Percentiles rank a stretch among this genome's conserved stretches.
These are phyloP conservation scores for Turritis glabra DNA, from an alignment of 345 rosid species.

Conservation along the genomic window DNA sequence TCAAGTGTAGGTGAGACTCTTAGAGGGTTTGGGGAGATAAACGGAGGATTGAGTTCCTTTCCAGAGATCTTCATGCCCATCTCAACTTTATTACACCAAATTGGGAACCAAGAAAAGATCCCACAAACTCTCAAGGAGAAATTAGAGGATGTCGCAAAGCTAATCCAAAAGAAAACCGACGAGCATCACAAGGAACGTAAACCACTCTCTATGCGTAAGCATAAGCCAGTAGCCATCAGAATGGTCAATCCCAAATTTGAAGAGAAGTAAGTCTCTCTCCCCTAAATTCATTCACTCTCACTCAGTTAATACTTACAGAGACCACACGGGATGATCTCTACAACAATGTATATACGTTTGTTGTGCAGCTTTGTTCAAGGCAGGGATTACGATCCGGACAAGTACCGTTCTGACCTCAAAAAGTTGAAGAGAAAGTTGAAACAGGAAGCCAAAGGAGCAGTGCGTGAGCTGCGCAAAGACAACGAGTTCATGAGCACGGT, in stretches of 20 bases:
- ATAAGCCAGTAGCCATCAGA: slow-evolving; percentile 74
- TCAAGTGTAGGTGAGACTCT: slow-evolving; percentile 63
- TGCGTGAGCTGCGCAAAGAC: slow-evolving; percentile 89
- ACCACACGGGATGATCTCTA: neutral
- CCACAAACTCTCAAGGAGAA: slow-evolving; percentile 57
- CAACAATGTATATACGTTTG: slow-evolving; percentile 24
- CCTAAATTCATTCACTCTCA: neutral
- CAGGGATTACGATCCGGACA: slow-evolving; percentile 94
- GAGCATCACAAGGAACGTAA: slow-evolving; percentile 51
- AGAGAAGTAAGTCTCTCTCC: slow-evolving; percentile 51
- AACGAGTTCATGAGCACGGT: slow-evolving; percentile 40
- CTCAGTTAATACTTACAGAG: neutral
- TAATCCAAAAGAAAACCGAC: slow-evolving; percentile 57
- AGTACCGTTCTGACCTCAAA: slow-evolving; percentile 61
- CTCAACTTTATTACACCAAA: slow-evolving; percentile 51
- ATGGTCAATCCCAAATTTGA: slow-evolving; percentile 80
- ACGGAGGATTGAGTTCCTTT: slow-evolving; percentile 63
- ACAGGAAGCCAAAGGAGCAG: slow-evolving; percentile 69
- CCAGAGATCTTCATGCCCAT: slow-evolving; percentile 77
- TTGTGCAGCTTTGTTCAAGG: slow-evolving; percentile 81
- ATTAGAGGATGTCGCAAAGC: slow-evolving; percentile 48
- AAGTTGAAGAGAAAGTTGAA: slow-evolving; percentile 62
- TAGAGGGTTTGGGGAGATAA: slow-evolving; percentile 56
- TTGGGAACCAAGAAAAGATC: slow-evolving; percentile 53
- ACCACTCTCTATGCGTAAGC: slow-evolving; percentile 80